phyloP scores from a whole-genome alignment of 371 early-diverging fungal genomes.

The Mucor circinelloides region DNA sequence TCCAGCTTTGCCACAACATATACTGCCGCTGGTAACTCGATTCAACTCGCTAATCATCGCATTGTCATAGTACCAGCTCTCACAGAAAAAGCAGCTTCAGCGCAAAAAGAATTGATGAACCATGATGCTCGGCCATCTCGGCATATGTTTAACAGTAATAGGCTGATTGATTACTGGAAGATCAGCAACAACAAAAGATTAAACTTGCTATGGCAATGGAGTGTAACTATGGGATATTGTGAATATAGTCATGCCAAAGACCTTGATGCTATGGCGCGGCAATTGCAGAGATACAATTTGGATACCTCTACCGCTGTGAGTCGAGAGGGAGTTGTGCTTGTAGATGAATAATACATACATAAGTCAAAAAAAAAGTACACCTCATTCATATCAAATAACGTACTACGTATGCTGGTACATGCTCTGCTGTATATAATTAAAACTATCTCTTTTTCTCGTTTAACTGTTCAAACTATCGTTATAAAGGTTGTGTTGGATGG shows the following conservation, averaged over 20 bases:
- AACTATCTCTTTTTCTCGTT: neutral
- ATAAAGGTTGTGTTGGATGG: too few species aligned
- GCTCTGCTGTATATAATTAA: neutral
- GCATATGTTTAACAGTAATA: neutral
- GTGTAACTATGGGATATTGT: constrained; percentile 17
- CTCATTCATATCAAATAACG: neutral
- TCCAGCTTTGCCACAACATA: neutral
- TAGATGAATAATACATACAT: neutral
- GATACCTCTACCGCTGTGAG: neutral
- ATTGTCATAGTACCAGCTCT: neutral
- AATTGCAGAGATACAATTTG: neutral
- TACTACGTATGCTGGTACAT: neutral
- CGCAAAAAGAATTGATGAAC: too few species aligned
- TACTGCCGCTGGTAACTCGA: neutral
- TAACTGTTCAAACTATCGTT: too few species aligned
- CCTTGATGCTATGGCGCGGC: neutral
- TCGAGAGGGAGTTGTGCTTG: neutral
- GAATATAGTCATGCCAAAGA: constrained; percentile 18
- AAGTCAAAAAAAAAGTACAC: neutral
- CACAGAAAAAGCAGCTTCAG: neutral
- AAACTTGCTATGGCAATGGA: constrained; percentile 23
- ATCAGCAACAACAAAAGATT: constrained; percentile 4
- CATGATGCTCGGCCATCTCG: neutral
- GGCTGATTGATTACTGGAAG: neutral
- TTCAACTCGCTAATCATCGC: neutral